Evolutionary conservation across 129 eudicot species (phyloP).

Genomic region (Daucus carota): DNA sequence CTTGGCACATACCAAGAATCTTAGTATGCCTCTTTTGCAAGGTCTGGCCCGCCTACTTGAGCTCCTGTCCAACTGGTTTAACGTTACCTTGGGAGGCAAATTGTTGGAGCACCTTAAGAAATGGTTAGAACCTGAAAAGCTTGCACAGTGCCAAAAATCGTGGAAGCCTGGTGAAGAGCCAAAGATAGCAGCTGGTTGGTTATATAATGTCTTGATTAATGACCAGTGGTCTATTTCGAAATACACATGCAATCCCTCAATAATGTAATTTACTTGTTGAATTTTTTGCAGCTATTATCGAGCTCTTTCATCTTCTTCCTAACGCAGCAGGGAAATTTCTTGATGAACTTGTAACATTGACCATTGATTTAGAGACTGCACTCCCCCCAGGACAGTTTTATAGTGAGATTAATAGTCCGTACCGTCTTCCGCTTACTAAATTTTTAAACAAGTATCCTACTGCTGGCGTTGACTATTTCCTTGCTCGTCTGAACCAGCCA

Average conservation of each 20-base stretch:
- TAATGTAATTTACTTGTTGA: background rate
- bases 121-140: slow-evolving; percentile 98
- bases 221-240: background rate
- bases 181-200: slow-evolving; percentile 93
- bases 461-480: slow-evolving; percentile 92
- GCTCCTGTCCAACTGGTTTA: slow-evolving; percentile 93
- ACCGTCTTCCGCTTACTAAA: slow-evolving; percentile 89
- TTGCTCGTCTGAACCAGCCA: slow-evolving; percentile 81
- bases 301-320: slow-evolving; percentile 95
- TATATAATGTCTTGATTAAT: slow-evolving; percentile 3
- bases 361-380: slow-evolving; percentile 86
- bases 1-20: slow-evolving; percentile 91
- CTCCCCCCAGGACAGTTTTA: slow-evolving; percentile 93
- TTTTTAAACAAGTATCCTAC: slow-evolving; percentile 84
- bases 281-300: slow-evolving; percentile 83
- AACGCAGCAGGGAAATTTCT: slow-evolving; percentile 96
- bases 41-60: slow-evolving; percentile 97
- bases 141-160: slow-evolving; percentile 81
- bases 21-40: slow-evolving; percentile 95
- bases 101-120: slow-evolving; percentile 92
- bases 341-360: slow-evolving; percentile 90
- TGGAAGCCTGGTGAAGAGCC: slow-evolving; percentile 99
- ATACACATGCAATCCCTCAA: background rate
- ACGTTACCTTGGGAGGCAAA: slow-evolving; percentile 86
- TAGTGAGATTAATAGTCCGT: slow-evolving; percentile 98